Evolutionary conservation across 169 alveolate genomes (phyloP).

Genomic region (Plasmodium gonderi): DNA sequence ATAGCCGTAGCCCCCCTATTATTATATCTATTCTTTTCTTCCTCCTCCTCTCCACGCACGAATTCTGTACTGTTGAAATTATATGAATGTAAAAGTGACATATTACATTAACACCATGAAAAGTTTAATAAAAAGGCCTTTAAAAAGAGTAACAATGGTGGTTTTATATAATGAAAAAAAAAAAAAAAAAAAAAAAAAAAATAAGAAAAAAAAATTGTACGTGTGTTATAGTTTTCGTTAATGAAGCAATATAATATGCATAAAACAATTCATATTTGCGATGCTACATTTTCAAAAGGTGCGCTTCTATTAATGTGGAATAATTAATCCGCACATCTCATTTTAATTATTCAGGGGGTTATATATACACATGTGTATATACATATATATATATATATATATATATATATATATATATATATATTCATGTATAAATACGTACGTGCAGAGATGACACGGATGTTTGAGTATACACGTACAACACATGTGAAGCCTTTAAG

Average conservation of each 20-base stretch:
- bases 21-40: no score
- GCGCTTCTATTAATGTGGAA: background rate
- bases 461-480: background rate
- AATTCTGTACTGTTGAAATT: no score
- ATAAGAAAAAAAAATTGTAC: background rate
- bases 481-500: background rate
- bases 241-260: background rate
- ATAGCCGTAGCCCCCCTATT: no score
- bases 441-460: no score
- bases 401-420: no score
- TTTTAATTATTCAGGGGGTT: background rate
- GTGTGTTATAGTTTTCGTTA: background rate
- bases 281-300: no score
- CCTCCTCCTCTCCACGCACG: no score
- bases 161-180: background rate
- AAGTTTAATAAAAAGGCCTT: background rate
- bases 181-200: background rate
- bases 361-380: no score
- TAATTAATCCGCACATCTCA: background rate
- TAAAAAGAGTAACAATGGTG: background rate
- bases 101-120: background rate
- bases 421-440: no score
- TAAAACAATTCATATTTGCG: background rate
- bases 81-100: background rate
- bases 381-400: no score